Conservation (phyloP, 148 eudicot genomes). For the Spergularia marina region DNA sequence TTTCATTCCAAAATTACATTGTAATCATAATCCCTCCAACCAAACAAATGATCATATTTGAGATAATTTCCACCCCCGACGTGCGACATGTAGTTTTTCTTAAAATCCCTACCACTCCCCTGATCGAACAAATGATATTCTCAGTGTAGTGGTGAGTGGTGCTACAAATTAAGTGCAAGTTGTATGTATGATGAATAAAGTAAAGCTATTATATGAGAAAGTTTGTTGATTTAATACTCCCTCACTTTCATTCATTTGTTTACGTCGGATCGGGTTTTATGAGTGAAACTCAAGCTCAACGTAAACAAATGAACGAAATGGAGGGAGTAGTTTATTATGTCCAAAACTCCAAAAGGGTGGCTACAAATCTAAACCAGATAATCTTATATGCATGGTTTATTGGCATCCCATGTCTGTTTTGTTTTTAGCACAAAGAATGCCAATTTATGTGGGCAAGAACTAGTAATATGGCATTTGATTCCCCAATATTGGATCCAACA, state of each 20-base stretch:
- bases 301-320: too few relatives aligned
- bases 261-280: too few relatives aligned
- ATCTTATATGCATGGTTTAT: not conserved
- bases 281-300: too few relatives aligned
- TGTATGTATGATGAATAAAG: not conserved
- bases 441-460: not conserved
- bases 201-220: not conserved
- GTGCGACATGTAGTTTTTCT: too few relatives aligned
- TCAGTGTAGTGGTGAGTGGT: slow-evolving; percentile 19
- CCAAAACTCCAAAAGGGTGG: slow-evolving; percentile 18
- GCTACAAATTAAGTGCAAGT: slow-evolving; percentile 12
- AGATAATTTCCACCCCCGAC: too few relatives aligned
- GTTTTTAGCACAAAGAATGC: slow-evolving; percentile 1
- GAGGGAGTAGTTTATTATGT: slow-evolving; percentile 4
- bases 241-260: too few relatives aligned
- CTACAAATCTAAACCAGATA: slow-evolving; percentile 6
- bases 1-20: too few relatives aligned
- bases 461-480: slow-evolving; percentile 10
- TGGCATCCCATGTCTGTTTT: slow-evolving; percentile 25
- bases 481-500: slow-evolving; percentile 10
- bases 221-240: not conserved
- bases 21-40: too few relatives aligned
- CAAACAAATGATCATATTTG: too few relatives aligned
- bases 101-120: not conserved
- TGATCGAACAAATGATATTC: slow-evolving; percentile 13